Conservation (phyloP, 768 basidiomycete species). For the Tylopilus plumbeoviolaceoides region DNA sequence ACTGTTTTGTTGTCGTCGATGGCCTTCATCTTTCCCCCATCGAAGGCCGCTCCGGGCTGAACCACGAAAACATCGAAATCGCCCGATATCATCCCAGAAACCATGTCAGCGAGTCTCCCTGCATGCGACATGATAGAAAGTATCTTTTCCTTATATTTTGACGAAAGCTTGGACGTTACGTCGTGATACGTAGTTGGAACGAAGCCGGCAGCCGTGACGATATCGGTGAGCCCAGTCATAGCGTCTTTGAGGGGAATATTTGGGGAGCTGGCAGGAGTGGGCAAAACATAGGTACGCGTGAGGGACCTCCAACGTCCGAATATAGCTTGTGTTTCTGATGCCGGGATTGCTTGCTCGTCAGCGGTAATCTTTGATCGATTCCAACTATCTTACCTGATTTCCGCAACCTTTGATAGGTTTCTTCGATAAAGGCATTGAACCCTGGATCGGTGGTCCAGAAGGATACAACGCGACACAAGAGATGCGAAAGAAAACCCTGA, state of each 20-base stretch:
- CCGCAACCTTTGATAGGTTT: not conserved
- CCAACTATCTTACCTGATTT: too few relatives aligned
- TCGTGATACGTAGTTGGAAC: not conserved
- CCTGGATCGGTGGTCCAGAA: not conserved
- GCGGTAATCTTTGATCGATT: too few relatives aligned
- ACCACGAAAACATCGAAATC: not conserved
- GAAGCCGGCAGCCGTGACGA: not conserved
- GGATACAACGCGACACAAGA: not conserved
- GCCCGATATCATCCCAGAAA: conserved; percentile 1
- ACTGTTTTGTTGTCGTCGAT: not conserved
- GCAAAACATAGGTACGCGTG: too few relatives aligned
- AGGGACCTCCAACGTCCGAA: too few relatives aligned
- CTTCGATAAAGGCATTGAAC: not conserved
- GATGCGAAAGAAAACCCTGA: not conserved
- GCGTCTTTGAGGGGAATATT: too few relatives aligned
- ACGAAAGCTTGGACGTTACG: not conserved
- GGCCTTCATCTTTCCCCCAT: not conserved
- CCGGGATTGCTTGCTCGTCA: too few relatives aligned
- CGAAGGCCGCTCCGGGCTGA: not conserved
- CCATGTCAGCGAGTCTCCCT: not conserved
- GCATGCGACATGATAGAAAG: not conserved
- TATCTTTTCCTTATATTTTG: not conserved
- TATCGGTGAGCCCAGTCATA: not conserved
- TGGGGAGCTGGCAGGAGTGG: not conserved
- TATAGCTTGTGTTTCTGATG: too few relatives aligned